These are phyloP conservation scores for Biscogniauxia sp. DNA, from an alignment of 2,329 filamentous ascomycete genomes.

Conservation along the genomic window DNA sequence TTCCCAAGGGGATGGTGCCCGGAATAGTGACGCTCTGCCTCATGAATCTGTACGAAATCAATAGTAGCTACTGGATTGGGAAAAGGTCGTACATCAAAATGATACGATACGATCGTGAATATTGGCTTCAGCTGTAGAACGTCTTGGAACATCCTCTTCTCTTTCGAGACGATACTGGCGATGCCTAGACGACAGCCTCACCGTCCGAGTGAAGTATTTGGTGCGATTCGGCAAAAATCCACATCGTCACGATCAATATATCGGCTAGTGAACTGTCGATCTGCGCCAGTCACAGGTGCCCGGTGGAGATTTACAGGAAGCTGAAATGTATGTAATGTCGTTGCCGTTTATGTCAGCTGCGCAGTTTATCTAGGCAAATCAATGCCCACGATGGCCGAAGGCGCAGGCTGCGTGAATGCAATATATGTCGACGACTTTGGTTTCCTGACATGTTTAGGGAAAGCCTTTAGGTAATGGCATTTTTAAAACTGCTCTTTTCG, in stretches of 20 bases:
- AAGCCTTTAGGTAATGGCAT: no score
- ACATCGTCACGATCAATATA: neutral
- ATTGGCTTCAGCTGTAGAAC: neutral
- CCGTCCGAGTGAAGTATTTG: neutral
- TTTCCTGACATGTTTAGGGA: neutral
- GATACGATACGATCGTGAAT: neutral
- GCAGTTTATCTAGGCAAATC: neutral
- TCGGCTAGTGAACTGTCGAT: neutral
- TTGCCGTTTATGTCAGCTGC: neutral
- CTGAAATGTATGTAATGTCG: neutral
- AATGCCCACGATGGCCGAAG: neutral
- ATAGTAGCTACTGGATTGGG: neutral
- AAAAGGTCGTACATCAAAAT: neutral
- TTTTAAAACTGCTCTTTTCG: no score
- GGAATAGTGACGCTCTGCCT: neutral
- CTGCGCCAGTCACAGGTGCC: neutral
- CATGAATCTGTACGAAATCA: neutral
- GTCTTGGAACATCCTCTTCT: neutral
- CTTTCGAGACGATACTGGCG: neutral
- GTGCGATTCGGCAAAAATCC: neutral
- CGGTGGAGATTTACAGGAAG: neutral
- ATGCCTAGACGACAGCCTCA: neutral
- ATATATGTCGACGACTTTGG: neutral
- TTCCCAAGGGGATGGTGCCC: neutral
- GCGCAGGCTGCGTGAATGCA: neutral